phyloP scores from a whole-genome alignment of 257 asterid species.

The Solanum bulbocastanum region DNA sequence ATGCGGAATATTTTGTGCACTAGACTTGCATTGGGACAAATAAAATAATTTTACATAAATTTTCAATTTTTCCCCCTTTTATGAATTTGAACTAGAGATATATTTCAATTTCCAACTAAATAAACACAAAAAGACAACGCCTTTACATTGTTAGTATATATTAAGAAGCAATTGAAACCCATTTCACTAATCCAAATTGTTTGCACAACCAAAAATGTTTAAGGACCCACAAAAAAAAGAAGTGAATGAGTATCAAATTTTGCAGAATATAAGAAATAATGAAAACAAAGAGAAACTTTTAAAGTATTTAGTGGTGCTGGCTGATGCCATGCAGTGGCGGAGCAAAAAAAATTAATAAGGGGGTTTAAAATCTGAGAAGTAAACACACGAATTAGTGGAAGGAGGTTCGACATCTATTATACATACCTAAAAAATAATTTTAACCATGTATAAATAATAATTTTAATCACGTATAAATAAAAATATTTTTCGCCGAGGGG shows the following conservation, averaged over 20 bases:
- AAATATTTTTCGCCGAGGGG: too few species aligned
- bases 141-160: not conserved
- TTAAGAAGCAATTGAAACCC: not conserved
- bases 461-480: too few species aligned
- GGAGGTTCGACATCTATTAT: too few species aligned
- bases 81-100: not conserved
- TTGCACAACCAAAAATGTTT: not conserved
- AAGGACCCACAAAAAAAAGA: not conserved
- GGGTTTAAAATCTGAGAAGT: too few species aligned
- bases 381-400: too few species aligned
- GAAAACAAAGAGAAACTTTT: too few species aligned
- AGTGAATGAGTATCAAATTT: not conserved
- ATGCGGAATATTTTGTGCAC: not conserved
- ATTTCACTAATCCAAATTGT: not conserved
- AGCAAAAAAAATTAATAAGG: too few species aligned
- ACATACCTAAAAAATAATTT: too few species aligned
- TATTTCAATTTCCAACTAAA: not conserved
- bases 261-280: not conserved
- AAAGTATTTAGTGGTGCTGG: not conserved
- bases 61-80: not conserved
- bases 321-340: not conserved
- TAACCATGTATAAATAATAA: too few species aligned
- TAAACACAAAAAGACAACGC: not conserved
- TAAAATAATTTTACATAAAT: not conserved
- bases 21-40: not conserved